Evolutionary conservation across 257 asterid genomes (phyloP).

Genomic region (Solanum bulbocastanum): DNA sequence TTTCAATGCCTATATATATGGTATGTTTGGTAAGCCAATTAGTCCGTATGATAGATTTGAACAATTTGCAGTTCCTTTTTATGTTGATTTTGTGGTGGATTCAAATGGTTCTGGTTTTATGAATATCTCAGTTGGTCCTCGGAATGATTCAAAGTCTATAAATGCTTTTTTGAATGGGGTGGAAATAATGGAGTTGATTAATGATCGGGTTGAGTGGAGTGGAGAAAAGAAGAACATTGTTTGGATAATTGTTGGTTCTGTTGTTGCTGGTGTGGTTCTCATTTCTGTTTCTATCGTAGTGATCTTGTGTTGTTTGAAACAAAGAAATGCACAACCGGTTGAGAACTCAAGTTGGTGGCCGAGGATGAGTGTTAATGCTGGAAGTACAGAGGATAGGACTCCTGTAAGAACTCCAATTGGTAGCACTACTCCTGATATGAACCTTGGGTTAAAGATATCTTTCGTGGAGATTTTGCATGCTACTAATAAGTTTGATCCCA

Average conservation of each 20-base stretch:
- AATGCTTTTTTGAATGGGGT: constrained; percentile 44
- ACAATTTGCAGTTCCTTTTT: constrained; percentile 23
- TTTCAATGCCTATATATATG: constrained; percentile 23
- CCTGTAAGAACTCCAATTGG: constrained; percentile 10
- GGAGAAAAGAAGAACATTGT: background rate
- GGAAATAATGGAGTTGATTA: constrained; percentile 50
- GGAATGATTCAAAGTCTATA: background rate
- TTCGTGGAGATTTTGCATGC: constrained; percentile 27
- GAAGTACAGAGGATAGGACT: constrained; percentile 21
- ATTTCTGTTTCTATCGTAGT: background rate
- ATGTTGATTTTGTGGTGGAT: constrained; percentile 20
- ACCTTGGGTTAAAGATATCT: constrained; percentile 43
- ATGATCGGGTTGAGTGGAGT: background rate
- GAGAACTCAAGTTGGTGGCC: constrained; percentile 20
- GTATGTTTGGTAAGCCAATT: background rate
- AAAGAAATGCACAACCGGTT: constrained; percentile 11
- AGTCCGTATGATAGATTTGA: background rate
- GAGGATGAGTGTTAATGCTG: constrained; percentile 1
- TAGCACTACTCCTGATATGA: constrained; percentile 15
- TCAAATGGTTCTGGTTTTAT: constrained; percentile 40
- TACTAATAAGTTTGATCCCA: constrained; percentile 27
- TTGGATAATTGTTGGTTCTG: constrained; percentile 17
- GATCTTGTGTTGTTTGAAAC: constrained; percentile 5
- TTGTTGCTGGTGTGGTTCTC: constrained; percentile 22
- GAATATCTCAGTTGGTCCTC: constrained; percentile 28